A percentile compares a stretch with the other conserved stretches of the same genome.
These are phyloP conservation scores for Boletus sensibilis DNA, from an alignment of 768 basidiomycete genomes.

Conservation along the genomic window DNA sequence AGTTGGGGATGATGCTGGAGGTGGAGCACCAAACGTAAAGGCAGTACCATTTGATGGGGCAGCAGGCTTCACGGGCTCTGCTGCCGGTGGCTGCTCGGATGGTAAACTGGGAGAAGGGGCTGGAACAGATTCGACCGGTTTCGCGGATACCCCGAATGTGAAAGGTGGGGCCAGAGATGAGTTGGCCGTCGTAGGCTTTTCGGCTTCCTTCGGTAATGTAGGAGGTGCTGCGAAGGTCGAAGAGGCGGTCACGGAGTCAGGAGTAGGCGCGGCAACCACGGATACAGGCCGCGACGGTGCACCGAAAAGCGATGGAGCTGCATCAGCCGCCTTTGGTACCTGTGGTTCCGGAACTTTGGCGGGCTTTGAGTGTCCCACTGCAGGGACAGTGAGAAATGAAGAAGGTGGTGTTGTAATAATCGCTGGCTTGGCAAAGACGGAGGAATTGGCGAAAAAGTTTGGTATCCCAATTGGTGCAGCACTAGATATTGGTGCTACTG, in stretches of 20 bases:
- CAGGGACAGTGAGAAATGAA: conserved; percentile 25
- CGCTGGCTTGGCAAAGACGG: conserved; percentile 42
- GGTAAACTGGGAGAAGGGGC: conserved; percentile 5
- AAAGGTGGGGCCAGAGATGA: conserved; percentile 24
- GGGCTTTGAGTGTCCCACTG: conserved; percentile 11
- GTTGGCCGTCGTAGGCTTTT: conserved; percentile 9
- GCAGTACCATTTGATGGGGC: conserved; percentile 6
- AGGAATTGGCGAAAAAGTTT: conserved; percentile 63
- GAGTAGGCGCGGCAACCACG: conserved; percentile 1
- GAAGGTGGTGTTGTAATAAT: conserved; percentile 11
- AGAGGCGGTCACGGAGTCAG: neutral
- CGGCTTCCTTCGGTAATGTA: conserved; percentile 19
- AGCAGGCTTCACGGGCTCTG: conserved; percentile 7
- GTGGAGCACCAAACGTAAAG: conserved; percentile 32
- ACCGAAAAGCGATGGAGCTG: conserved; percentile 12
- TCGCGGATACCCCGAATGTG: conserved; percentile 27
- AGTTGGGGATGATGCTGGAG: conserved; percentile 3
- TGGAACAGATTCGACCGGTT: conserved; percentile 21
- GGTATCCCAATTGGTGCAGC: conserved; percentile 39
- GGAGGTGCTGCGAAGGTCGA: conserved; percentile 9
- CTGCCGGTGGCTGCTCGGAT: conserved; percentile 8
- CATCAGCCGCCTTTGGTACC: conserved; percentile 7
- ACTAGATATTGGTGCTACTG: conserved; percentile 6
- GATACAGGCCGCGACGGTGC: conserved; percentile 7
- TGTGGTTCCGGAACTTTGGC: neutral